phyloP scores from a whole-genome alignment of 164 flowering plant species.

The Aristolochia californica region DNA sequence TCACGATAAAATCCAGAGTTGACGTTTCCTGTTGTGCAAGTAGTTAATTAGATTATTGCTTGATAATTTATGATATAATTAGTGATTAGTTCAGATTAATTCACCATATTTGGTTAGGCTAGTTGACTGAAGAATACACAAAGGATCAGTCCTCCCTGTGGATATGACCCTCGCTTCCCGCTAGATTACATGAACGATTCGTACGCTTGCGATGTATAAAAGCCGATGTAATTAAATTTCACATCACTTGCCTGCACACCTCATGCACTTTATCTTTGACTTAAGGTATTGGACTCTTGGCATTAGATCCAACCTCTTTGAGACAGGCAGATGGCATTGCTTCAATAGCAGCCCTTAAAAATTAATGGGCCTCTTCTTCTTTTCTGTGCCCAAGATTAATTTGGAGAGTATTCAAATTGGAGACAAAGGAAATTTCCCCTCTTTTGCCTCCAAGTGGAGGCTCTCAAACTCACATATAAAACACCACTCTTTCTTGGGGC shows the following conservation, averaged over 20 bases:
- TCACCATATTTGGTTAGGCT: too few relatives aligned
- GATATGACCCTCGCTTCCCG: too few relatives aligned
- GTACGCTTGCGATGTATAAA: too few relatives aligned
- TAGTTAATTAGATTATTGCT: too few relatives aligned
- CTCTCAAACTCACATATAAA: constrained; percentile 82
- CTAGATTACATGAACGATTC: too few relatives aligned
- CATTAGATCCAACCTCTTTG: constrained; percentile 42
- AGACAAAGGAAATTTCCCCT: constrained; percentile 53
- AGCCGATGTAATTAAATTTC: too few relatives aligned
- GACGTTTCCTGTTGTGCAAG: too few relatives aligned
- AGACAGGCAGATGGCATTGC: constrained; percentile 76
- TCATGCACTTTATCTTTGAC: constrained; percentile 85
- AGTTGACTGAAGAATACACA: too few relatives aligned
- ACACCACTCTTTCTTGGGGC: constrained; percentile 72
- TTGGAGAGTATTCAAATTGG: constrained; percentile 55
- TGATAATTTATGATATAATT: too few relatives aligned
- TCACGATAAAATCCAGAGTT: too few relatives aligned
- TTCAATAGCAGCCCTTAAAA: constrained; percentile 78
- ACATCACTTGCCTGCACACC: constrained; percentile 61
- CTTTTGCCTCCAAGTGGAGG: constrained; percentile 53
- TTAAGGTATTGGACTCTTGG: constrained; percentile 40
- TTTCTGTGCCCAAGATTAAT: constrained; percentile 39
- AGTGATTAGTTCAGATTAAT: too few relatives aligned
- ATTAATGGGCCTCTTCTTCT: constrained; percentile 90
- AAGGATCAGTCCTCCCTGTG: too few relatives aligned